Evolutionary conservation across 202 grass and related monocot species (phyloP), one percentile per base, ranked within the genome.

Genomic region (Tripidium arundinaceum): DNA sequence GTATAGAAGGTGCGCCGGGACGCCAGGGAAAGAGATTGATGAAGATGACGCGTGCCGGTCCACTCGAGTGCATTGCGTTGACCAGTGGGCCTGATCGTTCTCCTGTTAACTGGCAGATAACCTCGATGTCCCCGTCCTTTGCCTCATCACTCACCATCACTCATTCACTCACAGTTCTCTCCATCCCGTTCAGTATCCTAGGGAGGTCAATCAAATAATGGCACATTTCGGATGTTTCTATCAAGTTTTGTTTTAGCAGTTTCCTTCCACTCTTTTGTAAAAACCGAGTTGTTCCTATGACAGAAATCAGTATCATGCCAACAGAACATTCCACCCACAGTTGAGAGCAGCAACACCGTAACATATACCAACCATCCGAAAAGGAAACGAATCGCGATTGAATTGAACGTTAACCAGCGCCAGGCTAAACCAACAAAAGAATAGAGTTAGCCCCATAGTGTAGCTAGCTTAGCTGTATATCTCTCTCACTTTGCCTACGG

Each of bases 381-480:
- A 33, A 65, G n/a, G 38, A 64, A 77, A 47, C 3, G 36, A 45
- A 46, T 62, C 40, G 11, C 24, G 62, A 41, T 77, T 64, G 15
- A 28, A 54, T 75, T 36, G 52, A 75, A 52, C 42, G 72, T 60
- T 38, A 82, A 83, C 18, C 7, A 69, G 74, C 25, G 68, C 67
- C 66, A 76, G 55, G 71, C 76, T 76, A 70, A 65, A 58, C n/a
- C 34, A 70, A 81, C 86, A 77, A 86, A 89, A 79, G 79, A 86
- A 89, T 89, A 83, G 66, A 89, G 73, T 86, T 83, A 86, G 40
- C 78, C n/a, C n/a, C n/a, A 41, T 69, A 49, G 26, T 75, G 61
- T 40, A 61, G 67, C 67, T 80, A 86, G 79, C 87, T 68, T 60
- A 49, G 34, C 59, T 87, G 80, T 83, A 74, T 74, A 86, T 82